Evolutionary conservation across 2,329 filamentous ascomycete species (phyloP), one percentile per base, ranked within the genome.

Genomic region (Diaporthe amygdali): DNA sequence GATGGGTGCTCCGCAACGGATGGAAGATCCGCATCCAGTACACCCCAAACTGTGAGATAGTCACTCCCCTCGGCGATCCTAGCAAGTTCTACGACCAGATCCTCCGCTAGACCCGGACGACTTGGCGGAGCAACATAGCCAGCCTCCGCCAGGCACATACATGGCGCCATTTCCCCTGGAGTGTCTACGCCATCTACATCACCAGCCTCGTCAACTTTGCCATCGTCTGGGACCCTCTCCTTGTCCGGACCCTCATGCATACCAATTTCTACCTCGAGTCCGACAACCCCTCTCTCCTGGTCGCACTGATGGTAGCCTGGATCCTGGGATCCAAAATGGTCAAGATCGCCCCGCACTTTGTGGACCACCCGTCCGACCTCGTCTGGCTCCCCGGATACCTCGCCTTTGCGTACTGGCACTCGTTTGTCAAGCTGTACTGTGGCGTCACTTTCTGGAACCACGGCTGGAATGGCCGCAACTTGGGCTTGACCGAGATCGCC

Each of bases 11-110:
- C 51, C 80, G 80, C 12, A 77, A 84, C 7, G 84, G 83, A n/a
- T 90, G 84, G 83, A 80, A 83, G 9, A 85, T 91, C 71, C 82
- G 83, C 55, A 85, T 91, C 64, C 89, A 92, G 76, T 84, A 86
- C 70, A 82, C 82, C 5, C 74, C 80, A 0, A 83, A 88, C 2
- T 81, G 85, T 0, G 79, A 82, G 1, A 81, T 92, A 41, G 81
- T 85, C 70, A 91, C 89, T 0, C 85, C 83, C 0, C 79, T 92
- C 2, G 89, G 89, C 30, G 80, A 79, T 15, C 82, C 81, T 75
- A 77, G 79, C 3, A 87, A 87, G 74, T 91, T 89, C 75, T 74
- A 82, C 4, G 76, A 78, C 0, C 89, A 92, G 74, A 85, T 88
- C 49, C 66, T 86, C 9, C 84, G 89, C 15, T 92, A 88, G 90